Evolutionary conservation across 1,139 yeast genomes (phyloP).

Genomic region (Spencermartinsiella ligniputridi): DNA sequence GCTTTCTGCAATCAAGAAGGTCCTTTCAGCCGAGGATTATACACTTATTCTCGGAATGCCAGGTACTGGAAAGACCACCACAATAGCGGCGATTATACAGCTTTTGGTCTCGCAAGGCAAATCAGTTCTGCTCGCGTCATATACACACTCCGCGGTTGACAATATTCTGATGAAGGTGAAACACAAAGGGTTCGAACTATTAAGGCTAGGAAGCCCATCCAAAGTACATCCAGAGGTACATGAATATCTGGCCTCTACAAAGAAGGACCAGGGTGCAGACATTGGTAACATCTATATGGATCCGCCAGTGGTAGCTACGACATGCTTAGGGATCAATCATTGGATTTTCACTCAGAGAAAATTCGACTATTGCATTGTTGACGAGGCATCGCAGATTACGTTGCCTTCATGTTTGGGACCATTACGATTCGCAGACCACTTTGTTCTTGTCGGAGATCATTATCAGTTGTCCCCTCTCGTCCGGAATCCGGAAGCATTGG

Average conservation of each 20-base stretch:
- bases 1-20: slow-evolving; percentile 58
- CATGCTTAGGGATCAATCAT: slow-evolving; percentile 68
- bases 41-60: slow-evolving; percentile 93
- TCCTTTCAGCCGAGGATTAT: slow-evolving; percentile 65
- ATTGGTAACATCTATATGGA: slow-evolving; percentile 48
- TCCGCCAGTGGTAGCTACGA: slow-evolving; percentile 79
- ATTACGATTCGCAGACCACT: slow-evolving; percentile 65
- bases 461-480: slow-evolving; percentile 87
- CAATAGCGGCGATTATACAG: slow-evolving; percentile 70
- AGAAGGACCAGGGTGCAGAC: slow-evolving; percentile 21
- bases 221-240: slow-evolving; percentile 61
- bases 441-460: slow-evolving; percentile 92
- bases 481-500: slow-evolving; percentile 46
- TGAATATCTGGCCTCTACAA: slow-evolving; percentile 47
- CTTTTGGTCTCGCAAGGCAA: slow-evolving; percentile 54
- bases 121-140: slow-evolving; percentile 73
- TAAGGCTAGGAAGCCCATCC: slow-evolving; percentile 36
- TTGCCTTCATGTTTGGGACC: slow-evolving; percentile 92
- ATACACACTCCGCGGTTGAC: slow-evolving; percentile 95
- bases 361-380: slow-evolving; percentile 91
- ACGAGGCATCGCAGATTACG: slow-evolving; percentile 94
- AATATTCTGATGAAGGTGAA: slow-evolving; percentile 73
- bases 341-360: slow-evolving; percentile 52
- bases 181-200: slow-evolving; percentile 43
- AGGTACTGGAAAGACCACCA: slow-evolving; percentile 96